A percentile compares a stretch with the other conserved stretches of the same genome.
Conservation (phyloP, 164 flowering plant species). For the Santalum album region DNA sequence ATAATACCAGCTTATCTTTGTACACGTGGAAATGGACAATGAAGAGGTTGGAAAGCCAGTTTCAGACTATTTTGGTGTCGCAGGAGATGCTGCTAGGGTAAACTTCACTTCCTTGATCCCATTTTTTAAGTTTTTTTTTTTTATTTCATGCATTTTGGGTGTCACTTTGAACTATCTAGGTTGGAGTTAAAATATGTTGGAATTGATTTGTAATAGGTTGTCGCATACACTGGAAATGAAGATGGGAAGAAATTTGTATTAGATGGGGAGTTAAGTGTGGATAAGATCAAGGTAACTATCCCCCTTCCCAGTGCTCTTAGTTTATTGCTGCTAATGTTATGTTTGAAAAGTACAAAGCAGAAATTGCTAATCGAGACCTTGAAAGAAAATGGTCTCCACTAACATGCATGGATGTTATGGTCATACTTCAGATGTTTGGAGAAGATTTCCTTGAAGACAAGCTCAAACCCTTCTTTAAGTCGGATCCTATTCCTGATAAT, state of each 20-base stretch:
- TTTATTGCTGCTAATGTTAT: neutral
- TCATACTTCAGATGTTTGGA: conserved; percentile 52
- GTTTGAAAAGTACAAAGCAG: neutral
- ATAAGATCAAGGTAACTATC: conserved; percentile 54
- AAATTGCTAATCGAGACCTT: neutral
- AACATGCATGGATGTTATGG: neutral
- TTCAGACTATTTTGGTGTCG: conserved; percentile 80
- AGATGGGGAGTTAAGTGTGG: conserved; percentile 58
- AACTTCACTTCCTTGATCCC: neutral
- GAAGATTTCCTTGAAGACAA: conserved; percentile 71
- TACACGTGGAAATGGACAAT: conserved; percentile 69
- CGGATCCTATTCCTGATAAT: conserved; percentile 83
- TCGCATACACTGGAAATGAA: conserved; percentile 73
- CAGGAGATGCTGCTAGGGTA: conserved; percentile 64
- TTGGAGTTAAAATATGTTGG: neutral
- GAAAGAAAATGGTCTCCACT: neutral
- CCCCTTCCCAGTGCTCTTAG: neutral
- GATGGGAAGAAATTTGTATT: conserved; percentile 56
- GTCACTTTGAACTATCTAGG: neutral
- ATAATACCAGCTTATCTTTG: conserved; percentile 67
- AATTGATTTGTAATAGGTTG: conserved; percentile 22
- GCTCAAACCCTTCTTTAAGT: conserved; percentile 84
- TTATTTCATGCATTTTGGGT: neutral
- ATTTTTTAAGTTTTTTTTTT: neutral
- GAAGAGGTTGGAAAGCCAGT: conserved; percentile 88